These are phyloP conservation scores for Dalbergia oliveri DNA, from an alignment of 306 rosid species.

Conservation along the genomic window DNA sequence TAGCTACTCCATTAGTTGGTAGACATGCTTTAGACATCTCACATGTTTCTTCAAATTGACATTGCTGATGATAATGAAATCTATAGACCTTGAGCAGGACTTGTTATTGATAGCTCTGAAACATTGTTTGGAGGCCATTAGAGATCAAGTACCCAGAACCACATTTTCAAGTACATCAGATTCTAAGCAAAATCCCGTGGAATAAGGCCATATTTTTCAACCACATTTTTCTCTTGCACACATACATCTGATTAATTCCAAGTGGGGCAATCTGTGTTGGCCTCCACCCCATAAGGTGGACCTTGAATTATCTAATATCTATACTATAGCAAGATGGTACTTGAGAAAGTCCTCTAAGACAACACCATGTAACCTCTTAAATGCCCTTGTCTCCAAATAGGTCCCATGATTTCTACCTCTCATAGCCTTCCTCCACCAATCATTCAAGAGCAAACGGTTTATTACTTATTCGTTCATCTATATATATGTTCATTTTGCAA, in stretches of 20 bases:
- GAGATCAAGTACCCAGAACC: not conserved
- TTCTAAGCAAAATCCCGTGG: slow-evolving; percentile 6
- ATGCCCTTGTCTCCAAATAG: slow-evolving; percentile 29
- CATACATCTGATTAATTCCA: not conserved
- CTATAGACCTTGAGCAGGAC: not conserved
- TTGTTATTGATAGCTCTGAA: not conserved
- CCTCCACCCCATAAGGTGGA: not conserved
- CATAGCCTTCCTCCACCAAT: not conserved
- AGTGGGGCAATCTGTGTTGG: not conserved
- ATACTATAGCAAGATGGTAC: not conserved
- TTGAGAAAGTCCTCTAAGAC: slow-evolving; percentile 32
- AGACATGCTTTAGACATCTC: slow-evolving; percentile 17
- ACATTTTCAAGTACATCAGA: not conserved
- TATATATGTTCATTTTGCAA: slow-evolving; percentile 35
- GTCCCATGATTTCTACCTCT: not conserved
- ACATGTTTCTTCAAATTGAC: not conserved
- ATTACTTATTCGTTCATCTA: slow-evolving; percentile 25
- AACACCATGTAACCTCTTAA: slow-evolving; percentile 48
- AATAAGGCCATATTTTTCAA: too few species aligned
- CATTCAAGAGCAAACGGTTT: slow-evolving; percentile 7
- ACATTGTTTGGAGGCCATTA: not conserved
- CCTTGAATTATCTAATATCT: not conserved
- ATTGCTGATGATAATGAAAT: not conserved
- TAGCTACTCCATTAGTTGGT: not conserved
- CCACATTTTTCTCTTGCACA: not conserved